Evolutionary conservation across 139 green algal genomes (phyloP).

Genomic region (Chlorella vulgaris): DNA sequence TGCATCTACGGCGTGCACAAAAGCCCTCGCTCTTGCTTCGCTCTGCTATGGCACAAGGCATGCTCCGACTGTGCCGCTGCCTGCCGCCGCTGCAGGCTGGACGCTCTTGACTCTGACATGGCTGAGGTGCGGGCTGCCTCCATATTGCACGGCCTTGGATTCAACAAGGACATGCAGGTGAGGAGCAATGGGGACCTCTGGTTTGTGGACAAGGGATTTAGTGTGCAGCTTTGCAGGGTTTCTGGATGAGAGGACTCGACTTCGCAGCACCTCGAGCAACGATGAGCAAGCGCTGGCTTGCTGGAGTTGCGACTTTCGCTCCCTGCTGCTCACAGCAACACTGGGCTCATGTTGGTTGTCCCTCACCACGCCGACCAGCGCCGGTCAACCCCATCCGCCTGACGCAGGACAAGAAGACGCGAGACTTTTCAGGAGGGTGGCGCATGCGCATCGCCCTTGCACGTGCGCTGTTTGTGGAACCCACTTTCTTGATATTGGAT

Average conservation of each 20-base stretch:
- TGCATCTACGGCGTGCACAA: no score
- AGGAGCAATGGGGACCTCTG: neutral
- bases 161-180: conserved; percentile 86
- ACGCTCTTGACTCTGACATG: conserved; percentile 80
- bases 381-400: neutral
- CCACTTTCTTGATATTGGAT: conserved; percentile 91
- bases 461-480: conserved; percentile 90
- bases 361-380: no score
- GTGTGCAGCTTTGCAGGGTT: neutral
- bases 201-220: neutral
- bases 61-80: neutral
- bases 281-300: no score
- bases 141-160: conserved; percentile 95
- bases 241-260: no score
- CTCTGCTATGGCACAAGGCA: no score
- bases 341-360: neutral
- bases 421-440: conserved; percentile 96
- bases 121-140: conserved; percentile 80
- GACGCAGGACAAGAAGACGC: conserved; percentile 64
- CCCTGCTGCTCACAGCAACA: neutral
- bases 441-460: conserved; percentile 96
- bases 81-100: conserved; percentile 78
- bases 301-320: no score
- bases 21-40: no score
- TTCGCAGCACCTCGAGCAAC: no score